These are phyloP conservation scores for Solanum peruvianum DNA, from an alignment of 257 asterid genomes.

Conservation along the genomic window DNA sequence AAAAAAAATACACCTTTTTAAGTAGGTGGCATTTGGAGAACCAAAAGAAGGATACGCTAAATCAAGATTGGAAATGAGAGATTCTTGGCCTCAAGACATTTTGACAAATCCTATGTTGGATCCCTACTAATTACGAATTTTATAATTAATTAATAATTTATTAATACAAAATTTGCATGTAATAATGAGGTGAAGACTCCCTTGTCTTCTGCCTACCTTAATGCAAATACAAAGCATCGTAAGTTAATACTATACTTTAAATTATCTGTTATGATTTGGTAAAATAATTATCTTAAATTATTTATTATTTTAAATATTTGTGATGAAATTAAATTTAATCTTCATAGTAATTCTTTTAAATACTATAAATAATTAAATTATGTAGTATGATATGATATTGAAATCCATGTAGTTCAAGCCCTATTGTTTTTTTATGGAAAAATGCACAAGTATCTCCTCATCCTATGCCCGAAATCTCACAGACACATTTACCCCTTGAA, in stretches of 20 bases:
- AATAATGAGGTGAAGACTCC: neutral
- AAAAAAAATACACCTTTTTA: neutral
- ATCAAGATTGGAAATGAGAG: neutral
- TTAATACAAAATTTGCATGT: neutral
- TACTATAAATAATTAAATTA: no score
- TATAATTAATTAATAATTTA: neutral
- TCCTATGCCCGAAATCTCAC: rapidly evolving
- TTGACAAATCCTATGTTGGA: neutral
- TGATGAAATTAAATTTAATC: no score
- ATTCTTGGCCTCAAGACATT: neutral
- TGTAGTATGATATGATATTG: neutral
- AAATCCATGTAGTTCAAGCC: neutral
- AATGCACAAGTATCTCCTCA: no score
- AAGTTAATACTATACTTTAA: neutral
- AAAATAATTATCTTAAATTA: no score
- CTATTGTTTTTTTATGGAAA: no score
- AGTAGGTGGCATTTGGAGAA: neutral
- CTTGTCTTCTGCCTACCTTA: neutral
- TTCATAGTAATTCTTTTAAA: neutral
- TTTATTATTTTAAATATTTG: no score
- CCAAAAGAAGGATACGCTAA: neutral
- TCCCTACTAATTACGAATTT: neutral
- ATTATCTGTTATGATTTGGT: neutral
- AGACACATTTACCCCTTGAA: no score
- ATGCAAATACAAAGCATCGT: neutral